phyloP scores from a whole-genome alignment of 1,284 basidiomycete species.

The Schizophyllum amplum region DNA sequence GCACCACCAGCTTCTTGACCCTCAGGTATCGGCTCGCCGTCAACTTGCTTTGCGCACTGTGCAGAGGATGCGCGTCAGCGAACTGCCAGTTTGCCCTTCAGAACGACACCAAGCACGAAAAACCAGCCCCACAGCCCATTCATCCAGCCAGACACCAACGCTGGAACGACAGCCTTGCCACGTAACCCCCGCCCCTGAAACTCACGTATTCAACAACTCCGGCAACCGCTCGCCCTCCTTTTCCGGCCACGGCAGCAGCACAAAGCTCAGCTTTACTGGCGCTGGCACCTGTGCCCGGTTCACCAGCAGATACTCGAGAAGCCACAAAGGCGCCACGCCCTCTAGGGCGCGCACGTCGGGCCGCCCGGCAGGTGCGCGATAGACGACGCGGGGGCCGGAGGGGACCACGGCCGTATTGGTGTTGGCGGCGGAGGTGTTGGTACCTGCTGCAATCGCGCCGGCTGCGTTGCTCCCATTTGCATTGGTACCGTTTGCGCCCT shows the following conservation, averaged over 20 bases:
- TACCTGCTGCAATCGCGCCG: too few relatives aligned
- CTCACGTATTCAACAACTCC: slow-evolving; percentile 70
- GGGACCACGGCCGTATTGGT: too few relatives aligned
- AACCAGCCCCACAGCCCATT: too few relatives aligned
- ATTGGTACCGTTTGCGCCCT: too few relatives aligned
- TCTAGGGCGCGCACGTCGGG: slow-evolving; percentile 65
- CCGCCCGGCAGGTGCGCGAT: slow-evolving; percentile 57
- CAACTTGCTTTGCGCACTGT: slow-evolving; percentile 71
- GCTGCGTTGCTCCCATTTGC: too few relatives aligned
- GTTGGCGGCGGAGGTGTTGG: too few relatives aligned
- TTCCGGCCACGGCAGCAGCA: slow-evolving; percentile 70
- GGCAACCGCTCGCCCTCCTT: slow-evolving; percentile 55
- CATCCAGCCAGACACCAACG: too few relatives aligned
- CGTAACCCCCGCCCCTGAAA: too few relatives aligned
- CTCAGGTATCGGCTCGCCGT: slow-evolving; percentile 84
- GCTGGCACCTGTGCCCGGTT: slow-evolving; percentile 49
- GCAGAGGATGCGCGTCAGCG: slow-evolving; percentile 7
- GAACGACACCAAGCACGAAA: too few relatives aligned
- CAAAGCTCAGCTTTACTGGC: slow-evolving; percentile 77
- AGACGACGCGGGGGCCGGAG: too few relatives aligned
- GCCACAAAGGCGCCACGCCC: slow-evolving; percentile 78
- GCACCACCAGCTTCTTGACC: slow-evolving; percentile 74
- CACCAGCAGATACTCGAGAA: slow-evolving; percentile 78
- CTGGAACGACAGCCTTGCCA: too few relatives aligned
- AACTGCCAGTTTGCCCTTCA: too few relatives aligned